These are phyloP conservation scores for Teunomyces gatunensis DNA, from an alignment of 805 yeast genomes.

Conservation along the genomic window DNA sequence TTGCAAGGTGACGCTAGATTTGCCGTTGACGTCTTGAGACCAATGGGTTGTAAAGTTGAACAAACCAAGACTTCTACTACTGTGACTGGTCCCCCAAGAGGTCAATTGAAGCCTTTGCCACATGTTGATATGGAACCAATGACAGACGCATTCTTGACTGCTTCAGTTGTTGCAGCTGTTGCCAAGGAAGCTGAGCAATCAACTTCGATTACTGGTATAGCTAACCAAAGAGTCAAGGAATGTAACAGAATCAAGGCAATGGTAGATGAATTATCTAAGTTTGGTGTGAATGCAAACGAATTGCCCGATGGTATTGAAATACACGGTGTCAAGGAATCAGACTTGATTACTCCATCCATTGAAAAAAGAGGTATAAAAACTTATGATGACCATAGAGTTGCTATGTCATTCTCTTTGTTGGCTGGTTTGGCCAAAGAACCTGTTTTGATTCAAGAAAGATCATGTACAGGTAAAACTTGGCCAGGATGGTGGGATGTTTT, in stretches of 20 bases:
- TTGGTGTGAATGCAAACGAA: constrained; percentile 84
- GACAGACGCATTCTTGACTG: constrained; percentile 98
- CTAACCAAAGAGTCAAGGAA: constrained; percentile 96
- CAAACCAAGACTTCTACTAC: constrained; percentile 88
- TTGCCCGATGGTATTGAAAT: constrained; percentile 91
- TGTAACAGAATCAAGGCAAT: constrained; percentile 95
- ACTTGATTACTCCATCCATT: constrained; percentile 52
- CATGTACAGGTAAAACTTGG: constrained; percentile 97
- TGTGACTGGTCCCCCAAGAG: constrained; percentile 82
- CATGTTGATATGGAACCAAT: constrained; percentile 97
- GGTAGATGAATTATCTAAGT: constrained; percentile 83
- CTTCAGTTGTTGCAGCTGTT: constrained; percentile 94
- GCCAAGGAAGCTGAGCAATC: constrained; percentile 51
- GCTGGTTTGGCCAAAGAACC: constrained; percentile 68
- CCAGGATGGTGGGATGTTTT: constrained; percentile 99
- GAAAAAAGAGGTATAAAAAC: constrained; percentile 62
- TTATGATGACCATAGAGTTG: constrained; percentile 96
- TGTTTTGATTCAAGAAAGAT: constrained; percentile 77
- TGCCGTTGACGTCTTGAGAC: constrained; percentile 86
- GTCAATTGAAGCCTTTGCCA: constrained; percentile 64
- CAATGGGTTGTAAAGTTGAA: constrained; percentile 90
- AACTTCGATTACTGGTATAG: constrained; percentile 90
- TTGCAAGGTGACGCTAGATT: constrained; percentile 97
- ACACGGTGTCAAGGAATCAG: constrained; percentile 57
- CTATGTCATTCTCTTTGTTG: constrained; percentile 91